Percentiles rank a stretch among this genome's conserved stretches.
Conservation (phyloP, 768 basidiomycete genomes). For the Termitomyces sp. region DNA sequence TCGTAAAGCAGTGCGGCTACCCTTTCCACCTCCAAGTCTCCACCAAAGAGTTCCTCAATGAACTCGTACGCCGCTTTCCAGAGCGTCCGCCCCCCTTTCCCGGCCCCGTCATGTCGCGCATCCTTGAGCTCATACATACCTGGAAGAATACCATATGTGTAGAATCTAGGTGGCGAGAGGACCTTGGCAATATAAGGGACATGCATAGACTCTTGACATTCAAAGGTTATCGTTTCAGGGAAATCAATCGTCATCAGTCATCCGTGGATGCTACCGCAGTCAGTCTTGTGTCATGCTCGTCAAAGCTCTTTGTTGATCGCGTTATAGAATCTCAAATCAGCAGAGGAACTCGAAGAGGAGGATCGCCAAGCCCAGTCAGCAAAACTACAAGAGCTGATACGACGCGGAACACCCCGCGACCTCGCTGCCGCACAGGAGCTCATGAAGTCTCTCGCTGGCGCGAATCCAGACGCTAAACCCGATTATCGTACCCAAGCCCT, state of each 20-base stretch:
- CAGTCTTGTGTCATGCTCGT: slow-evolving; percentile 16
- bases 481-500: slow-evolving; percentile 91
- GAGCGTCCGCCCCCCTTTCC: slow-evolving; percentile 96
- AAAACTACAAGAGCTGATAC: slow-evolving; percentile 97
- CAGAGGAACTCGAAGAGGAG: slow-evolving; percentile 94
- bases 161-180: slow-evolving; percentile 91
- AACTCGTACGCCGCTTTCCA: slow-evolving; percentile 95
- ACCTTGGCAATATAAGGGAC: slow-evolving; percentile 94
- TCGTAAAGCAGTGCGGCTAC: slow-evolving; percentile 96
- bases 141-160: slow-evolving; percentile 95
- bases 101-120: slow-evolving; percentile 91
- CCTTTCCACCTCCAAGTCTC: slow-evolving; percentile 95
- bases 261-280: slow-evolving; percentile 40
- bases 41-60: slow-evolving; percentile 98
- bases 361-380: slow-evolving; percentile 94
- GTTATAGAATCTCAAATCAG: slow-evolving; percentile 81
- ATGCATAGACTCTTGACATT: slow-evolving; percentile 94
- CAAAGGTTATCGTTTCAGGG: slow-evolving; percentile 86
- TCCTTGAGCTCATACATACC: slow-evolving; percentile 85
- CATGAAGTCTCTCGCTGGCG: slow-evolving; percentile 94
- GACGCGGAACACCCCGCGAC: slow-evolving; percentile 93
- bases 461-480: slow-evolving; percentile 90
- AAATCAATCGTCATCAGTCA: slow-evolving; percentile 35
- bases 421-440: slow-evolving; percentile 94
- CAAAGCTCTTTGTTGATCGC: background rate